These are phyloP conservation scores for Sarocladium kiliense DNA, from an alignment of 2,329 filamentous ascomycete species.

Conservation along the genomic window DNA sequence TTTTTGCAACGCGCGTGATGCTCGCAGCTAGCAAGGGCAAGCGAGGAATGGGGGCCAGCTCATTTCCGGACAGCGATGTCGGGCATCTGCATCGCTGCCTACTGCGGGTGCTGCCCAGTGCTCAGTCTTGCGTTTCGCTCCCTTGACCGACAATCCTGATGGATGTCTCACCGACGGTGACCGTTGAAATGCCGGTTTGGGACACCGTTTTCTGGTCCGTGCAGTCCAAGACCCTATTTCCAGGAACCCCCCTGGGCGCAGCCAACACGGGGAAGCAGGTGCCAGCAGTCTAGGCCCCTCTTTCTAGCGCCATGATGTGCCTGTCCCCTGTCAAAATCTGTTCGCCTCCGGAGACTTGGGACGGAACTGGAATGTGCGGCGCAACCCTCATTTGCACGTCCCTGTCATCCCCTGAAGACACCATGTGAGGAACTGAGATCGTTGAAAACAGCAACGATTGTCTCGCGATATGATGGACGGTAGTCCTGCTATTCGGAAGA, in stretches of 20 bases:
- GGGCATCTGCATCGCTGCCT: not conserved
- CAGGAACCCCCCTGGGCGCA: not conserved
- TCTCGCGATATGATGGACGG: not conserved
- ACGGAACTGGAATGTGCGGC: constrained; percentile 3
- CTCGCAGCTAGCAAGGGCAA: constrained; percentile 4
- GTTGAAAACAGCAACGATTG: not conserved
- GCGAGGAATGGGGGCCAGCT: constrained; percentile 7
- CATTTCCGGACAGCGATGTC: constrained; percentile 7
- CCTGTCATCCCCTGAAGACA: not conserved
- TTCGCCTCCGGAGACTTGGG: constrained; percentile 6
- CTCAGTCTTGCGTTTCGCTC: constrained; percentile 2
- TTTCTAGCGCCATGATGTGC: not conserved
- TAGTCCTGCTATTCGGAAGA: too few species aligned
- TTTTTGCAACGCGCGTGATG: constrained; percentile 8
- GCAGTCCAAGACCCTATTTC: not conserved
- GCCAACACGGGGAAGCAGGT: not conserved
- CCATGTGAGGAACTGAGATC: not conserved
- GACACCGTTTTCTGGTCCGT: constrained; percentile 9
- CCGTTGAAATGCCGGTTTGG: not conserved
- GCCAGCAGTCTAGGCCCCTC: not conserved
- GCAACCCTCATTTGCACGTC: not conserved
- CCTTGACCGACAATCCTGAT: constrained; percentile 4
- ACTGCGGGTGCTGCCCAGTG: constrained; percentile 3
- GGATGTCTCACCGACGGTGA: constrained; percentile 9
- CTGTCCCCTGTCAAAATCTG: not conserved